phyloP scores from a whole-genome alignment of 1,284 basidiomycete genomes.

The Tranzscheliella williamsii region DNA sequence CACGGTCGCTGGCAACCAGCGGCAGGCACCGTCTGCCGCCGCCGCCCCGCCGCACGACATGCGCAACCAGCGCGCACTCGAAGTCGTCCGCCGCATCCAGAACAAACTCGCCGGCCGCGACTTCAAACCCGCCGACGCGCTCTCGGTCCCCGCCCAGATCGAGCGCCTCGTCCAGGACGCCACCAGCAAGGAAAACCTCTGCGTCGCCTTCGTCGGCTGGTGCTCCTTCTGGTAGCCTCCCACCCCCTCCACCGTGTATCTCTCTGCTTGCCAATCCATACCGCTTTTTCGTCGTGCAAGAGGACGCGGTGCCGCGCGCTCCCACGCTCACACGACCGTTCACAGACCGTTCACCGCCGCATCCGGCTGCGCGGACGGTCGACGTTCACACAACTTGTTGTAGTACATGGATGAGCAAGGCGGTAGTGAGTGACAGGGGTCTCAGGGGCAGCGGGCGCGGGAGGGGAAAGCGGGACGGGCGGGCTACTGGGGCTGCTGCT shows the following conservation, averaged over 20 bases:
- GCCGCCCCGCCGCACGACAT: constrained; percentile 15
- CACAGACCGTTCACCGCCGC: too few relatives aligned
- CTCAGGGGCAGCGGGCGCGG: too few relatives aligned
- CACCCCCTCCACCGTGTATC: too few relatives aligned
- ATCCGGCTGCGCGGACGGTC: too few relatives aligned
- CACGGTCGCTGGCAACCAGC: constrained; percentile 4
- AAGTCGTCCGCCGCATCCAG: constrained; percentile 58
- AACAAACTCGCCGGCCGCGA: constrained; percentile 58
- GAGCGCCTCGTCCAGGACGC: constrained; percentile 56
- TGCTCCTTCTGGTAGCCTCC: constrained; percentile 51
- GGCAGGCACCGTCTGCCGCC: neutral
- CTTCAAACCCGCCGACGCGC: constrained; percentile 46
- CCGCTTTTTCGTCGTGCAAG: too few relatives aligned
- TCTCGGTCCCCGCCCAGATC: constrained; percentile 52
- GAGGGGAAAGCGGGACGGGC: too few relatives aligned
- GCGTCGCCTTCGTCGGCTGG: constrained; percentile 58
- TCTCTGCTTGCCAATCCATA: too few relatives aligned
- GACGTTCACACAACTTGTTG: too few relatives aligned
- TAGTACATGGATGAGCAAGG: too few relatives aligned
- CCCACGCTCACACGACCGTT: too few relatives aligned
- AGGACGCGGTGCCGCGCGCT: too few relatives aligned
- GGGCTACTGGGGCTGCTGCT: constrained; percentile 2
- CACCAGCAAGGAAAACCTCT: constrained; percentile 55
- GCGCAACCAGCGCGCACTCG: constrained; percentile 53
- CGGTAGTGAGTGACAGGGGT: too few relatives aligned